Percentiles rank a stretch among this genome's conserved stretches.
Conservation (phyloP, 805 yeast genomes). For the Wickerhamomyces chaumierensis region DNA sequence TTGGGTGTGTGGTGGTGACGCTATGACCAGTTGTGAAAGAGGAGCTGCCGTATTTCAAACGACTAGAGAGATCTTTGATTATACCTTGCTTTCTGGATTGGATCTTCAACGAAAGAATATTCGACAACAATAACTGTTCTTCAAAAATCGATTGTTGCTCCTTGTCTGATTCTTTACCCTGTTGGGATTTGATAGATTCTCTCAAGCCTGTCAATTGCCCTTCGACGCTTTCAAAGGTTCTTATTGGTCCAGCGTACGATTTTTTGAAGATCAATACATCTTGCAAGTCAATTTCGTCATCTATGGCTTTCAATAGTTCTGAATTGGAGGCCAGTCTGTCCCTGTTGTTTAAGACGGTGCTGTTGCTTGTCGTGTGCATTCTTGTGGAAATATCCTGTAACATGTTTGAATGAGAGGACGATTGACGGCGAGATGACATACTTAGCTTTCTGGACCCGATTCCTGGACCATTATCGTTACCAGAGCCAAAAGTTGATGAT, state of each 20-base stretch:
- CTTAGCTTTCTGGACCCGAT: neutral
- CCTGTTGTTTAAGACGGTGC: slow-evolving; percentile 25
- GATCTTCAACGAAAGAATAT: slow-evolving; percentile 23
- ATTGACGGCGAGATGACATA: neutral
- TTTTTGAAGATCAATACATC: slow-evolving; percentile 56
- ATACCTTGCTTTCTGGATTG: slow-evolving; percentile 21
- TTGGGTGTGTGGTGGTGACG: no score
- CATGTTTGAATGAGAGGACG: slow-evolving; percentile 10
- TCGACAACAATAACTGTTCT: slow-evolving; percentile 22
- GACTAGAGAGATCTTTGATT: slow-evolving; percentile 23
- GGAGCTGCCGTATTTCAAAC: slow-evolving; percentile 20
- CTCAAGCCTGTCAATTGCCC: neutral
- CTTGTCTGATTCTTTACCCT: no score
- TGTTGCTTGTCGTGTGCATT: slow-evolving; percentile 47
- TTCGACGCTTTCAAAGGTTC: slow-evolving; percentile 8
- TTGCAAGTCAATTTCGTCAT: slow-evolving; percentile 55
- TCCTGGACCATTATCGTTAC: no score
- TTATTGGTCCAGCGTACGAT: slow-evolving; percentile 19
- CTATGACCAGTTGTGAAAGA: no score
- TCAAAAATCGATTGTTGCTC: slow-evolving; percentile 1
- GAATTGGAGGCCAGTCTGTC: slow-evolving; percentile 21
- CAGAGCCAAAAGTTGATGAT: slow-evolving; percentile 6
- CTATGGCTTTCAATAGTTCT: slow-evolving; percentile 39
- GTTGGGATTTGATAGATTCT: slow-evolving; percentile 4
- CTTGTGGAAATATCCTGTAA: slow-evolving; percentile 50